A percentile compares a stretch with the other conserved stretches of the same genome.
phyloP scores from a whole-genome alignment of 129 eudicot species.

The Chrysanthemum lavandulifolium region DNA sequence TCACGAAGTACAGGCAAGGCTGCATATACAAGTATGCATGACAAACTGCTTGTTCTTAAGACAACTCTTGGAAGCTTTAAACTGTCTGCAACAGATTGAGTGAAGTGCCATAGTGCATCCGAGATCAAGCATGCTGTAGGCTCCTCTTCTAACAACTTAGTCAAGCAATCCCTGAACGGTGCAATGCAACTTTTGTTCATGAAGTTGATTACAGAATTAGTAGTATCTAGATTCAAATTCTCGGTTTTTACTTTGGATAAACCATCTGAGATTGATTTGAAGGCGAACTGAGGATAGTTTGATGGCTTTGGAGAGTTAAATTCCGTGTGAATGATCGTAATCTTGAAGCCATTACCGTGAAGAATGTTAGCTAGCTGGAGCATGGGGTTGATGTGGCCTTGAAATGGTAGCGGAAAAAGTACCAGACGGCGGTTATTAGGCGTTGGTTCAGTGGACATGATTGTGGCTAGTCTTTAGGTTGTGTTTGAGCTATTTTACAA shows the following conservation, averaged over 20 bases:
- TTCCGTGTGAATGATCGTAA: slow-evolving; percentile 32
- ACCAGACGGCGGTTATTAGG: slow-evolving; percentile 13
- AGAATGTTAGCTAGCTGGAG: slow-evolving; percentile 33
- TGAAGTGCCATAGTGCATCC: slow-evolving; percentile 30
- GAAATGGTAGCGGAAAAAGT: slow-evolving; percentile 30
- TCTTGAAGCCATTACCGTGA: slow-evolving; percentile 27
- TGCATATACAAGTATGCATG: slow-evolving; percentile 28
- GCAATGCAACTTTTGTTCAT: slow-evolving; percentile 27
- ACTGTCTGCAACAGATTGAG: slow-evolving; percentile 24
- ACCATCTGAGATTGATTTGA: slow-evolving; percentile 30
- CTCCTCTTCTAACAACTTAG: slow-evolving; percentile 11
- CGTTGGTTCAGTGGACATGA: slow-evolving; percentile 5
- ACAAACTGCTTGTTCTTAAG: slow-evolving; percentile 35
- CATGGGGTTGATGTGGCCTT: slow-evolving; percentile 41
- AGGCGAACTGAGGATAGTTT: slow-evolving; percentile 34
- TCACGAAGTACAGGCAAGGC: slow-evolving; percentile 18
- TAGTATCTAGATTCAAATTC: slow-evolving; percentile 6
- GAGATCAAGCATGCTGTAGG: slow-evolving; percentile 25
- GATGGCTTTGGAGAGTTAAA: slow-evolving; percentile 25
- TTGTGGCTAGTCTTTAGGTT: neutral
- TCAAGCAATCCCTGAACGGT: slow-evolving; percentile 27
- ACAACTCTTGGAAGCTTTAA: slow-evolving; percentile 28
- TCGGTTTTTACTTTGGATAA: neutral
- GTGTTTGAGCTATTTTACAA: neutral
- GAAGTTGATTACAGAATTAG: slow-evolving; percentile 10